Evolutionary conservation across 352 stramenopile genomes (phyloP).

Genomic region (Phytophthora sp.): DNA sequence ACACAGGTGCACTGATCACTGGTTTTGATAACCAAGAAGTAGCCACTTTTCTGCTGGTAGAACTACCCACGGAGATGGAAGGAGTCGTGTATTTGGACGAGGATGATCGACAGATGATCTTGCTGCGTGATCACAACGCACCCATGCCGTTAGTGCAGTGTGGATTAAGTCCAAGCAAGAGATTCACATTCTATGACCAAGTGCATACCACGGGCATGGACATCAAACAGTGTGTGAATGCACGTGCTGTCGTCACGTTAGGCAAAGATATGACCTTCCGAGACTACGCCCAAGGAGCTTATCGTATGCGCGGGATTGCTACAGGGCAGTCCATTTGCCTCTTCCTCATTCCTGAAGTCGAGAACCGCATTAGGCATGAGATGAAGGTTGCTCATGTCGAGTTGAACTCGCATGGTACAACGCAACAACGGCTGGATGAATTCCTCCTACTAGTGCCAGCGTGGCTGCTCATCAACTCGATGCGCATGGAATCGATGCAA

Average conservation of each 20-base stretch:
- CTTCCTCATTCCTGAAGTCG: constrained; percentile 93
- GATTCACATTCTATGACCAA: constrained; percentile 95
- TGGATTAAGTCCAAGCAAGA: constrained; percentile 79
- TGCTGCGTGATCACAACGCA: constrained; percentile 95
- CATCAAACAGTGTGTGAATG: constrained; percentile 92
- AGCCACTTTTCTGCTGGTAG: constrained; percentile 76
- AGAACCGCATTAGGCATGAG: constrained; percentile 87
- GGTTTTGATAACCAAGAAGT: constrained; percentile 92
- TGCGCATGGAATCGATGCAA: constrained; percentile 99
- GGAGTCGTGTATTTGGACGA: constrained; percentile 92
- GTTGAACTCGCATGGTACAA: constrained; percentile 23
- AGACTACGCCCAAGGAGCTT: constrained; percentile 92
- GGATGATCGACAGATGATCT: constrained; percentile 90
- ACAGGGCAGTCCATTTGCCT: constrained; percentile 93
- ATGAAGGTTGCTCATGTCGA: constrained; percentile 53
- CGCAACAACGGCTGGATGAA: constrained; percentile 50
- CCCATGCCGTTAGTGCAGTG: constrained; percentile 93
- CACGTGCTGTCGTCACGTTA: constrained; percentile 89
- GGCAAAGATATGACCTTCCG: constrained; percentile 98
- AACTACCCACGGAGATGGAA: constrained; percentile 82
- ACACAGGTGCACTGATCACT: constrained; percentile 92
- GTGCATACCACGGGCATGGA: constrained; percentile 95
- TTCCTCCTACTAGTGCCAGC: constrained; percentile 85
- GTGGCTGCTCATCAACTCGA: constrained; percentile 99
- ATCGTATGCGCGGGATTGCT: constrained; percentile 92